Percentiles rank a stretch among this genome's conserved stretches.
These are phyloP conservation scores for Penicillium bialowiezense DNA, from an alignment of 495 filamentous ascomycete species.

Conservation along the genomic window DNA sequence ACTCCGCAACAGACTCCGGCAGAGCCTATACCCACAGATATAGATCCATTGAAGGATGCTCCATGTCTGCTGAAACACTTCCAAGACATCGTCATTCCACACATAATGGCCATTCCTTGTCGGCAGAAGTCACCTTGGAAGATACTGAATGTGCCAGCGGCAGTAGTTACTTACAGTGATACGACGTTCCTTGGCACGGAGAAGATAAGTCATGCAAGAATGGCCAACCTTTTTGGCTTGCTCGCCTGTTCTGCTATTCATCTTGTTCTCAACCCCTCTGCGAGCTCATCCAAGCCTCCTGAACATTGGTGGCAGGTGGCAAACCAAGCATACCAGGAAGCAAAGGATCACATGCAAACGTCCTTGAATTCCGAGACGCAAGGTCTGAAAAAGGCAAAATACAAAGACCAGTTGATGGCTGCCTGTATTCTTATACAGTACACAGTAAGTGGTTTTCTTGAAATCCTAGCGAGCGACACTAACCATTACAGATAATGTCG, in stretches of 20 bases:
- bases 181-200: slow-evolving; percentile 29
- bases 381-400: slow-evolving; percentile 34
- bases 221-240: slow-evolving; percentile 32
- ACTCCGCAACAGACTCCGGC: slow-evolving; percentile 11
- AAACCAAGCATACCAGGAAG: slow-evolving; percentile 25
- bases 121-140: slow-evolving; percentile 34
- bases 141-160: slow-evolving; percentile 30
- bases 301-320: slow-evolving; percentile 27
- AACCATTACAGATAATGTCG: slow-evolving; percentile 23
- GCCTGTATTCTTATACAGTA: slow-evolving; percentile 30
- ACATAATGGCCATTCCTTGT: slow-evolving; percentile 32
- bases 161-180: slow-evolving; percentile 30
- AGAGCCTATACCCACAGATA: slow-evolving; percentile 1
- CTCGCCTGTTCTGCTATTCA: slow-evolving; percentile 32
- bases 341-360: slow-evolving; percentile 31
- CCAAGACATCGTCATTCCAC: slow-evolving; percentile 30
- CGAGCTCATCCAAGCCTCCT: slow-evolving; percentile 7
- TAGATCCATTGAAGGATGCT: slow-evolving; percentile 22
- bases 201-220: slow-evolving; percentile 27
- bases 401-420: slow-evolving; percentile 42
- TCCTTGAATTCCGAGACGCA: slow-evolving; percentile 29
- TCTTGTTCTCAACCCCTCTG: slow-evolving; percentile 18
- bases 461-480: background rate
- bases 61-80: slow-evolving; percentile 31
- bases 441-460: slow-evolving; percentile 18